Conservation (phyloP, 2,329 filamentous ascomycete species). For the Aureobasidium sp. region DNA sequence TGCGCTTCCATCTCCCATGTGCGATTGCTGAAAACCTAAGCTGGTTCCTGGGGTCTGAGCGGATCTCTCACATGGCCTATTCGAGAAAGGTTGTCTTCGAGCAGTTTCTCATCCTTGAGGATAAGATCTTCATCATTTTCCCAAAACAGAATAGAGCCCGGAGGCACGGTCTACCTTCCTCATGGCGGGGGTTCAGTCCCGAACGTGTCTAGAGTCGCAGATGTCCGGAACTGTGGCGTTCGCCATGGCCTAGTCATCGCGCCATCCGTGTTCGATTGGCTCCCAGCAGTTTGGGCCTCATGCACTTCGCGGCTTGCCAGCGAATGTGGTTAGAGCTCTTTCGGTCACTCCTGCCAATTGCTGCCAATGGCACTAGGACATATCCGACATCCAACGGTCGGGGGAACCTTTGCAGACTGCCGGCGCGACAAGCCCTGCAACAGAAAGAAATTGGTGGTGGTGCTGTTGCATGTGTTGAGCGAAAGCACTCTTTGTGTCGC, state of each 20-base stretch:
- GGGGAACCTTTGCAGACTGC: slow-evolving; percentile 7
- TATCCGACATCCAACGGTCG: slow-evolving; percentile 14
- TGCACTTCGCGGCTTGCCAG: background rate
- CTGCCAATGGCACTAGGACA: slow-evolving; percentile 13
- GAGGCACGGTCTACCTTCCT: background rate
- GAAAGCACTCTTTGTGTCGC: background rate
- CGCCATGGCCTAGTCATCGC: background rate
- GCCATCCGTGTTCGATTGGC: slow-evolving; percentile 5
- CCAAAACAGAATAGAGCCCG: background rate
- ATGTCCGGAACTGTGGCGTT: background rate
- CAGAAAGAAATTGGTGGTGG: slow-evolving; percentile 12
- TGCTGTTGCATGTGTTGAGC: slow-evolving; percentile 5
- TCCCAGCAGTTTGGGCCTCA: background rate
- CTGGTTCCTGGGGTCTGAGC: background rate
- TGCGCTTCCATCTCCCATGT: background rate
- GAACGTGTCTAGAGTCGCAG: slow-evolving; percentile 1
- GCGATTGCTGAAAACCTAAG: slow-evolving; percentile 2
- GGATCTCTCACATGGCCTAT: background rate
- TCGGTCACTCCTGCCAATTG: slow-evolving; percentile 10
- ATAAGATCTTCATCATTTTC: background rate
- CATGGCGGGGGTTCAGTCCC: background rate
- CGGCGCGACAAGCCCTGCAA: slow-evolving; percentile 7
- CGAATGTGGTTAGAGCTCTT: background rate
- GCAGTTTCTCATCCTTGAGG: background rate
- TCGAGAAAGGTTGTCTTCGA: background rate